These are phyloP conservation scores for Phytophthora syringae DNA, from an alignment of 352 stramenopile genomes.

Conservation along the genomic window DNA sequence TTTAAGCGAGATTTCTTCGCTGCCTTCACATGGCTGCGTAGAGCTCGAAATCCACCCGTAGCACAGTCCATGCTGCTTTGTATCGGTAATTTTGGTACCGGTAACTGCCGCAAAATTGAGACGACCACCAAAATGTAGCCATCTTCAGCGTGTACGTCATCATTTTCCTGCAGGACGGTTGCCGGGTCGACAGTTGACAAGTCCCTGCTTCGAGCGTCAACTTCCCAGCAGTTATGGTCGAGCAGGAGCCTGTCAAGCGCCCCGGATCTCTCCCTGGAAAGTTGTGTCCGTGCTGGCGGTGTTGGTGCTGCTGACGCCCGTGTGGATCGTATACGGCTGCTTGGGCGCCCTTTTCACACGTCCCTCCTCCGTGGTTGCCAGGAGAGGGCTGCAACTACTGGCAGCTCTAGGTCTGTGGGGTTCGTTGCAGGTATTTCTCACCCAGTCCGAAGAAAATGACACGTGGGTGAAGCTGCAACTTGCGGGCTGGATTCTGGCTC, in stretches of 20 bases:
- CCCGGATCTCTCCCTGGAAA: slow-evolving; percentile 33
- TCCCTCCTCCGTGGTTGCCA: slow-evolving; percentile 31
- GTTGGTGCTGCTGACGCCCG: slow-evolving; percentile 44
- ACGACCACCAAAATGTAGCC: not conserved
- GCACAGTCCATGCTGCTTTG: slow-evolving; percentile 26
- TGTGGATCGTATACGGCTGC: slow-evolving; percentile 52
- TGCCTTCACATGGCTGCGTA: slow-evolving; percentile 48
- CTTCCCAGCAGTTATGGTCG: slow-evolving; percentile 1
- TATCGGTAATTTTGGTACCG: too few relatives aligned
- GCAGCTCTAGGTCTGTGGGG: slow-evolving; percentile 22
- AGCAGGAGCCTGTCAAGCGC: slow-evolving; percentile 24
- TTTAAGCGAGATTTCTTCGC: slow-evolving; percentile 20
- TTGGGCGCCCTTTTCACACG: slow-evolving; percentile 48
- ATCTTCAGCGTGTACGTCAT: not conserved
- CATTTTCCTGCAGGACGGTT: not conserved
- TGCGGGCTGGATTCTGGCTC: slow-evolving; percentile 26
- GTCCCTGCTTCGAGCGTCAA: not conserved
- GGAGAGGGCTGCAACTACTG: slow-evolving; percentile 31
- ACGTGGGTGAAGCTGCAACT: slow-evolving; percentile 14
- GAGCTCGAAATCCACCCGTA: slow-evolving; percentile 45
- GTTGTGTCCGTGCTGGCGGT: slow-evolving; percentile 27
- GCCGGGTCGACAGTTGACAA: slow-evolving; percentile 1
- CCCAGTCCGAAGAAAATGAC: not conserved
- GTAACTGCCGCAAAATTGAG: not conserved
- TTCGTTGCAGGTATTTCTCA: slow-evolving; percentile 26